Evolutionary conservation across 1,139 yeast genomes (phyloP).

Genomic region (Yamadazyma dushanensis): DNA sequence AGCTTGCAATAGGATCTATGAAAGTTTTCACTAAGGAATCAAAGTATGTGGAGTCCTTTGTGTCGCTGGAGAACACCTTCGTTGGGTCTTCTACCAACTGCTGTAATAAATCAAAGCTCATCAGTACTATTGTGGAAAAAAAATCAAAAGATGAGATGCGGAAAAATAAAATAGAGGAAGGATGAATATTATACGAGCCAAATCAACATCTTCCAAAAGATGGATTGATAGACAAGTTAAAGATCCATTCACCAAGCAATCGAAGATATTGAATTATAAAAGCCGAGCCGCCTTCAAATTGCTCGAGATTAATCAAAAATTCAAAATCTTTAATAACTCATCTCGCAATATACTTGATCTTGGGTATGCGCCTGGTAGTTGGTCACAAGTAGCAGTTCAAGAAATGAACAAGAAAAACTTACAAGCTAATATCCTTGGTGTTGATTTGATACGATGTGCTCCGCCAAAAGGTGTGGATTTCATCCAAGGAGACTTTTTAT

Average conservation of each 20-base stretch:
- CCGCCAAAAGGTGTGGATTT: constrained; percentile 44
- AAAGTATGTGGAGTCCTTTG: constrained; percentile 20
- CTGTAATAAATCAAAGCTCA: constrained; percentile 18
- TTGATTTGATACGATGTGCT: constrained; percentile 39
- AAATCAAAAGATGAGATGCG: constrained; percentile 17
- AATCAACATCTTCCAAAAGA: constrained; percentile 47
- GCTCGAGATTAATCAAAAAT: constrained; percentile 65
- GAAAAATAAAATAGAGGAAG: constrained; percentile 2
- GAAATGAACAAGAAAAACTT: constrained; percentile 18
- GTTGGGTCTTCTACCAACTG: constrained; percentile 19
- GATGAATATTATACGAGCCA: constrained; percentile 8
- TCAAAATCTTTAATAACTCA: constrained; percentile 51
- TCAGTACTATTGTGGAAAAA: constrained; percentile 5
- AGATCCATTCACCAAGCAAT: constrained; percentile 66
- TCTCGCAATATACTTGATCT: constrained; percentile 71
- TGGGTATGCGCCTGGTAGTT: constrained; percentile 52
- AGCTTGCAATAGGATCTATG: constrained; percentile 63
- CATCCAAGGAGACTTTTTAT: constrained; percentile 43
- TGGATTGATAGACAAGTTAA: constrained; percentile 70
- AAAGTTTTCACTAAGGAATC: constrained; percentile 48
- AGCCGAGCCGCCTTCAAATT: constrained; percentile 93
- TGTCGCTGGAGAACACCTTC: constrained; percentile 11
- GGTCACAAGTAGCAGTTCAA: constrained; percentile 46
- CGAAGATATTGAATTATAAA: constrained; percentile 60
- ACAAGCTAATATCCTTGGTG: constrained; percentile 29